These are phyloP conservation scores for Scedosporium minutisporum DNA, from an alignment of 2,329 filamentous ascomycete species.

Conservation along the genomic window DNA sequence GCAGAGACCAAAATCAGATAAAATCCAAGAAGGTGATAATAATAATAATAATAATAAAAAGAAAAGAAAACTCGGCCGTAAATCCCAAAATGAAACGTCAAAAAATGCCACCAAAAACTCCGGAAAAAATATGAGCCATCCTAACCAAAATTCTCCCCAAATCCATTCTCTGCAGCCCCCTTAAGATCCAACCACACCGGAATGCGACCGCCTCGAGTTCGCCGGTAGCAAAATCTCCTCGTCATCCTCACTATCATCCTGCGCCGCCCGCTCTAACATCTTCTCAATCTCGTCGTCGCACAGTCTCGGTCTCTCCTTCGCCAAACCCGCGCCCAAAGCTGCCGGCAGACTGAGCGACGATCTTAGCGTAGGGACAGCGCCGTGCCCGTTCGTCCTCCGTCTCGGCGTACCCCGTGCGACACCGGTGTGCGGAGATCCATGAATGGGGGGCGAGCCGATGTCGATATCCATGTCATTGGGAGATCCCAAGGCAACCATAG, in stretches of 20 bases:
- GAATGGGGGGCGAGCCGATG: conserved; percentile 15
- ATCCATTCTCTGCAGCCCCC: not conserved
- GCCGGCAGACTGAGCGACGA: conserved; percentile 38
- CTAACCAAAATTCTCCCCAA: not conserved
- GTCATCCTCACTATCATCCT: conserved; percentile 41
- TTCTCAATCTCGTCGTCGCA: conserved; percentile 48
- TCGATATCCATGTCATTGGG: conserved; percentile 23
- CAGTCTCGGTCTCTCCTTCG: conserved; percentile 15
- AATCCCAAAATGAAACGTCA: not conserved
- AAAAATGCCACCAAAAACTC: not conserved
- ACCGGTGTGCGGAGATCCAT: conserved; percentile 6
- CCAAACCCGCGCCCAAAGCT: conserved; percentile 28
- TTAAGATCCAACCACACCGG: not conserved
- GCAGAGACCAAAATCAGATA: no score
- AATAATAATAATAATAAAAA: not conserved
- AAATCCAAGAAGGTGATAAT: not conserved
- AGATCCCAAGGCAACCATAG: conserved; percentile 13
- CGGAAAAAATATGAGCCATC: not conserved
- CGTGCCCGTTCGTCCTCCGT: conserved; percentile 30
- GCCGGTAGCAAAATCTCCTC: conserved; percentile 45
- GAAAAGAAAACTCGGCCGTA: not conserved
- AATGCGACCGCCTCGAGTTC: not conserved
- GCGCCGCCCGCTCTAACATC: conserved; percentile 45
- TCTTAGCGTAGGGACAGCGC: conserved; percentile 20
- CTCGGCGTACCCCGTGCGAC: conserved; percentile 27